These are phyloP conservation scores for Entonaema liquescens DNA, from an alignment of 495 filamentous ascomycete genomes.

Conservation along the genomic window DNA sequence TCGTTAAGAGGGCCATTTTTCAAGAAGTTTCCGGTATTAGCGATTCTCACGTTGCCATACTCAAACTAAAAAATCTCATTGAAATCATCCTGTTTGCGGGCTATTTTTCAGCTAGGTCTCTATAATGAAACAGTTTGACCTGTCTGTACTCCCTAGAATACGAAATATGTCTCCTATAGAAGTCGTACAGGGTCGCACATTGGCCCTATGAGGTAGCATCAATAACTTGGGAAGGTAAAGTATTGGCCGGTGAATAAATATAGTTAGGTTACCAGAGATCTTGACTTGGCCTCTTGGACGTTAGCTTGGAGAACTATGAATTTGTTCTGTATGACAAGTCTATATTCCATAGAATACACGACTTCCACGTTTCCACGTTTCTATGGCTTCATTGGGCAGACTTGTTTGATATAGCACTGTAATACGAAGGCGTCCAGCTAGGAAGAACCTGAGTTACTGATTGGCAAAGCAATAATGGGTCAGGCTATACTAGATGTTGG, in stretches of 20 bases:
- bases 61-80: background rate
- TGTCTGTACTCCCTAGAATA: constrained; percentile 6
- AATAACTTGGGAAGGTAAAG: background rate
- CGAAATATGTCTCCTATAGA: constrained; percentile 3
- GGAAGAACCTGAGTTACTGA: background rate
- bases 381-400: background rate
- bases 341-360: background rate
- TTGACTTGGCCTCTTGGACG: background rate
- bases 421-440: background rate
- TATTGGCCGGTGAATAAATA: constrained; percentile 10
- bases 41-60: background rate
- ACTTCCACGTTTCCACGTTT: background rate
- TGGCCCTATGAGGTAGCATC: background rate
- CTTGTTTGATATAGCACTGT: background rate
- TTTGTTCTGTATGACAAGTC: background rate
- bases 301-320: background rate
- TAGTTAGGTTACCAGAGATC: background rate
- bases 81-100: background rate
- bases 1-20: background rate
- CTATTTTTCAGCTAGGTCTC: background rate
- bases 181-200: constrained; percentile 6
- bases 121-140: constrained; percentile 10
- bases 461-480: background rate
- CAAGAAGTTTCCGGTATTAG: background rate
- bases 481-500: too few species aligned